Evolutionary conservation across 768 basidiomycete species (phyloP).

Genomic region (Lactarius deliciosus): DNA sequence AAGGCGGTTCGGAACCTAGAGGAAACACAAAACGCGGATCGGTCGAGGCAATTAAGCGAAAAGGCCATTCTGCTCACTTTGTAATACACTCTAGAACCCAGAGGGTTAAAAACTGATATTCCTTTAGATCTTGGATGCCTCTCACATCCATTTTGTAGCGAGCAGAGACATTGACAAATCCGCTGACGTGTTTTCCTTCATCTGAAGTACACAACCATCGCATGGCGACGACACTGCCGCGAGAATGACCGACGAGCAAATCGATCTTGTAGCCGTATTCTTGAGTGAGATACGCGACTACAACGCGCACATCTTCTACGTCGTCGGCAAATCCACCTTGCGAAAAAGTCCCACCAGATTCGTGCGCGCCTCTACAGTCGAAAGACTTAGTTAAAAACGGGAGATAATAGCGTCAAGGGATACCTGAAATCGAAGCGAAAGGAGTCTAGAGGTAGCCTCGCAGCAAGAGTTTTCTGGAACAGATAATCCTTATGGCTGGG

Average conservation of each 20-base stretch:
- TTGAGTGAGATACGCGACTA: constrained; percentile 58
- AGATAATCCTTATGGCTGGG: constrained; percentile 83
- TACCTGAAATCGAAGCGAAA: constrained; percentile 89
- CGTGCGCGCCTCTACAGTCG: constrained; percentile 66
- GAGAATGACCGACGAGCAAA: constrained; percentile 75
- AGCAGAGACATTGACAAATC: constrained; percentile 72
- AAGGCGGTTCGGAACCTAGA: background rate
- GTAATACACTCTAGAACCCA: constrained; percentile 18
- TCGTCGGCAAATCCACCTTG: constrained; percentile 61
- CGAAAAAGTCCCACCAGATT: constrained; percentile 66
- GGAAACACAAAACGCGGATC: background rate
- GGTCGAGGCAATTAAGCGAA: background rate
- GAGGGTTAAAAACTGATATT: background rate
- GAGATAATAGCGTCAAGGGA: background rate
- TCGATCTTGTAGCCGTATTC: constrained; percentile 67
- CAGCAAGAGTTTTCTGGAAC: constrained; percentile 71
- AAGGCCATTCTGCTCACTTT: constrained; percentile 17
- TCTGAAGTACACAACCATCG: constrained; percentile 66
- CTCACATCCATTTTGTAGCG: constrained; percentile 78
- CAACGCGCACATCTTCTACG: constrained; percentile 61
- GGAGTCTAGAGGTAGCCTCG: constrained; percentile 67
- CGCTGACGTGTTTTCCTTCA: constrained; percentile 54
- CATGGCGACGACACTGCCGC: constrained; percentile 66
- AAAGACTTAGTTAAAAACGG: background rate
- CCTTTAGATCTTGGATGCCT: constrained; percentile 20